phyloP scores from a whole-genome alignment of 2,329 filamentous ascomycete species.

The Fusarium sp. region DNA sequence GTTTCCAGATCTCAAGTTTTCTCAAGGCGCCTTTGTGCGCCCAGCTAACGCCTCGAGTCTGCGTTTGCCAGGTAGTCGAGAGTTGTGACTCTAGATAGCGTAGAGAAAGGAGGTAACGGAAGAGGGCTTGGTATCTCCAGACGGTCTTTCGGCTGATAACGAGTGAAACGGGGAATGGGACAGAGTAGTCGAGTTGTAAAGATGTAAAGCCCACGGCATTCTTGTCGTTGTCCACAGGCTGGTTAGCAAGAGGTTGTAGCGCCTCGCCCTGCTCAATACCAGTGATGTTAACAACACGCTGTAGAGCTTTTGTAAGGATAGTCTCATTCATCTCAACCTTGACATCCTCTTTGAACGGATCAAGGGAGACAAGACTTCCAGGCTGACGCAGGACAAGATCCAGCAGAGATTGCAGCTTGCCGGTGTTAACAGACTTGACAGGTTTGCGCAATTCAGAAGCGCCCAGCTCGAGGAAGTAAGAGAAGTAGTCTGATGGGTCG shows the following conservation, averaged over 20 bases:
- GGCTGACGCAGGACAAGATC: slow-evolving; percentile 97
- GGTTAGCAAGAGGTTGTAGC: slow-evolving; percentile 77
- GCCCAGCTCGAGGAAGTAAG: slow-evolving; percentile 94
- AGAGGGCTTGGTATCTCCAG: slow-evolving; percentile 95
- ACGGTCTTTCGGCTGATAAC: slow-evolving; percentile 97
- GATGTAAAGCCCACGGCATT: slow-evolving; percentile 92
- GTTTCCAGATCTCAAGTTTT: slow-evolving; percentile 90
- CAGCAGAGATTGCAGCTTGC: slow-evolving; percentile 94
- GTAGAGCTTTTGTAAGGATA: slow-evolving; percentile 90
- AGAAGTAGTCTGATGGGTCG: slow-evolving; percentile 97
- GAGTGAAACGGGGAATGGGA: slow-evolving; percentile 94
- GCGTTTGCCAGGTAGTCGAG: slow-evolving; percentile 88
- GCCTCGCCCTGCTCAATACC: slow-evolving; percentile 92
- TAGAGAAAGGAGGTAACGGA: slow-evolving; percentile 91
- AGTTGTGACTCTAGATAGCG: slow-evolving; percentile 90
- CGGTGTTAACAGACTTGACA: slow-evolving; percentile 87
- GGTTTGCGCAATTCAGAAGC: slow-evolving; percentile 91
- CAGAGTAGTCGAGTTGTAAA: slow-evolving; percentile 90
- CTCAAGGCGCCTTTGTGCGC: slow-evolving; percentile 79
- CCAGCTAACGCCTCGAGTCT: slow-evolving; percentile 85
- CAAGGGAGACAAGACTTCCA: slow-evolving; percentile 90
- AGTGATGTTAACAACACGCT: slow-evolving; percentile 96
- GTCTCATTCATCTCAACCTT: slow-evolving; percentile 98
- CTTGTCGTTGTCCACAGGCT: slow-evolving; percentile 81
- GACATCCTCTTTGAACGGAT: slow-evolving; percentile 98